Conservation (phyloP, 129 eudicot species). For the Flaveria robusta region DNA sequence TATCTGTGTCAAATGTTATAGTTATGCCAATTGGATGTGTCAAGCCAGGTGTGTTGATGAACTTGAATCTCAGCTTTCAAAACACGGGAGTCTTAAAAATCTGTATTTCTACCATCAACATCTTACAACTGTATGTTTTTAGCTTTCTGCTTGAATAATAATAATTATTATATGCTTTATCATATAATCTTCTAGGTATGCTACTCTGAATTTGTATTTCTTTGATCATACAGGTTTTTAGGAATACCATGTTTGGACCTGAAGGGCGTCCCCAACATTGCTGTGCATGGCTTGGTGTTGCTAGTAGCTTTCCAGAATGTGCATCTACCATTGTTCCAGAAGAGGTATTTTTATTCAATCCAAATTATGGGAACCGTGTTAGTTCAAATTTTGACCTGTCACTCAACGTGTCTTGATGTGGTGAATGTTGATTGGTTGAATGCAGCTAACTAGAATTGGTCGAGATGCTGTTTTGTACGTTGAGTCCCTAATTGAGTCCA, state of each 20-base stretch:
- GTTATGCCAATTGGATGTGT: slow-evolving; percentile 28
- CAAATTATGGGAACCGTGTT: neutral
- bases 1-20: slow-evolving; percentile 20
- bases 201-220: neutral
- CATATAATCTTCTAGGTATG: slow-evolving; percentile 3
- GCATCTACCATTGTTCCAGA: slow-evolving; percentile 92
- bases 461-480: slow-evolving; percentile 97
- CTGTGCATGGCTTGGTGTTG: slow-evolving; percentile 99
- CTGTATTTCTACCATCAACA: slow-evolving; percentile 99
- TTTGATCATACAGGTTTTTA: slow-evolving; percentile 67
- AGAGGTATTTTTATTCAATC: slow-evolving; percentile 59
- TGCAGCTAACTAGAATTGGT: slow-evolving; percentile 88
- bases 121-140: slow-evolving; percentile 84
- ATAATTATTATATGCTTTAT: neutral
- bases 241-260: slow-evolving; percentile 99
- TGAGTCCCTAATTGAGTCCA: slow-evolving; percentile 94
- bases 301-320: slow-evolving; percentile 98
- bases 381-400: slow-evolving; percentile 3
- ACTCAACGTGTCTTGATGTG: neutral
- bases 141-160: slow-evolving; percentile 4
- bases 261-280: slow-evolving; percentile 99
- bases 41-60: slow-evolving; percentile 95
- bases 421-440: slow-evolving; percentile 35
- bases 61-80: slow-evolving; percentile 88
- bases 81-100: slow-evolving; percentile 88